These are phyloP conservation scores for Pyrus hybrid DNA, from an alignment of 331 rosid species.

Conservation along the genomic window DNA sequence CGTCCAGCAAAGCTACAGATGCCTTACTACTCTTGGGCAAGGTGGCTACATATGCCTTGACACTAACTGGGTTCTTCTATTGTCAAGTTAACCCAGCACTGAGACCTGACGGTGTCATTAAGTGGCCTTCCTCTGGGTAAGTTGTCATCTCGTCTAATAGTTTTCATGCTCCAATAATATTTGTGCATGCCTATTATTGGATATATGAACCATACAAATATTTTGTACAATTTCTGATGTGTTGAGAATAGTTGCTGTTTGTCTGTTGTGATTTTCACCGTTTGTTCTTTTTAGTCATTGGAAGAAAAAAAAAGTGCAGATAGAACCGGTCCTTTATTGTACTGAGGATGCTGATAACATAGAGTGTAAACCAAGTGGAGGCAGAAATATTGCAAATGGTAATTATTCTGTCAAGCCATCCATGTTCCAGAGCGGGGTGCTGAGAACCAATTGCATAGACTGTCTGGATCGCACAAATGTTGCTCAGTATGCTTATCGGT, in stretches of 20 bases:
- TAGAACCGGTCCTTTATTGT: background rate
- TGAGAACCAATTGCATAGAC: slow-evolving; percentile 50
- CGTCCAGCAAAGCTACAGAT: slow-evolving; percentile 37
- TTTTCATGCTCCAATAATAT: background rate
- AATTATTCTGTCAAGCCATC: slow-evolving; percentile 18
- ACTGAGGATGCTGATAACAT: slow-evolving; percentile 9
- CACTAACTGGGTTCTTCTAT: slow-evolving; percentile 40
- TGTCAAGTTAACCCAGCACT: slow-evolving; percentile 27
- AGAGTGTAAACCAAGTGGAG: slow-evolving; percentile 8
- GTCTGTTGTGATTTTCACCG: background rate
- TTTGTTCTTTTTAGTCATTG: background rate
- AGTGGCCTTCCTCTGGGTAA: slow-evolving; percentile 14
- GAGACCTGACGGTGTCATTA: slow-evolving; percentile 9
- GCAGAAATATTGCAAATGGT: slow-evolving; percentile 21
- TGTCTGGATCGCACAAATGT: slow-evolving; percentile 52
- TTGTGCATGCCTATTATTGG: background rate
- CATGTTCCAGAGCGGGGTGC: slow-evolving; percentile 34
- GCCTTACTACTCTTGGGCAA: slow-evolving; percentile 35
- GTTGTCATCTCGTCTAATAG: slow-evolving; percentile 3
- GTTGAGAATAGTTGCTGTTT: background rate
- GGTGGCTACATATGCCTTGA: slow-evolving; percentile 40
- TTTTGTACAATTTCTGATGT: background rate
- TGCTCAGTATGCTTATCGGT: slow-evolving; percentile 48
- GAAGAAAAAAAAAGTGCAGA: background rate
- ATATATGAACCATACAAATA: background rate